Evolutionary conservation across 2,329 filamentous ascomycete species (phyloP), one percentile per base, ranked within the genome.

Genomic region (Fusarium aywerte): DNA sequence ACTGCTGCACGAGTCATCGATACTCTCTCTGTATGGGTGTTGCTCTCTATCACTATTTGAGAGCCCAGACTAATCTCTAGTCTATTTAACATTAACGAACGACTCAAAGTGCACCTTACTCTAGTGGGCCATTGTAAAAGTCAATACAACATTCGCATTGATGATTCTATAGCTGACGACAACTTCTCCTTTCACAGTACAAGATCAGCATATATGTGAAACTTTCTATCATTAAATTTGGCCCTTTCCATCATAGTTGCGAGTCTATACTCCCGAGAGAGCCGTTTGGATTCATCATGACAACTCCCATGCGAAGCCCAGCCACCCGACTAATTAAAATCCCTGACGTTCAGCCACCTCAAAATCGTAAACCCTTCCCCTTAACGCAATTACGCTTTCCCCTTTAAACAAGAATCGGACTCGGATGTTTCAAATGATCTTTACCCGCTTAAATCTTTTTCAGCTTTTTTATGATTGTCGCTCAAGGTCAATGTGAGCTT

Each of bases 261-360:
- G 51, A 54, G 57, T 52, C 49, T 62, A 60, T 55, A 36, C 47
- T 58, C 32, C 43, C 60, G 58, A 50, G 29, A 48, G 8, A 50
- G 52, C 62, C 49, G 51, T 58, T n/a, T 42, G 38, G 27, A 42
- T 52, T 49, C 50, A 68, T 68, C 65, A 69, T 66, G 65, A 52
- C 61, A 51, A 39, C 56, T 23, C 39, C 52, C 36, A 52, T 68
- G 32, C 44, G 42, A 38, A 47, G 25, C 56, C 65, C 65, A 68
- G 56, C 65, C 65, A 69, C 65, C 65, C 18, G 15, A 51, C 25
- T 56, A 65, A 53, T 36, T 58, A 35, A 42, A 21, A 64, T 39
- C 35, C 52, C 47, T 64, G 59, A 36, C 59, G 39, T 59, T 51
- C 52, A 58, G 52, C 60, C 52, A 64, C 60, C 35, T 49, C 39